These are phyloP conservation scores for Komagataella ulmi DNA, from an alignment of 805 yeast genomes.

Conservation along the genomic window DNA sequence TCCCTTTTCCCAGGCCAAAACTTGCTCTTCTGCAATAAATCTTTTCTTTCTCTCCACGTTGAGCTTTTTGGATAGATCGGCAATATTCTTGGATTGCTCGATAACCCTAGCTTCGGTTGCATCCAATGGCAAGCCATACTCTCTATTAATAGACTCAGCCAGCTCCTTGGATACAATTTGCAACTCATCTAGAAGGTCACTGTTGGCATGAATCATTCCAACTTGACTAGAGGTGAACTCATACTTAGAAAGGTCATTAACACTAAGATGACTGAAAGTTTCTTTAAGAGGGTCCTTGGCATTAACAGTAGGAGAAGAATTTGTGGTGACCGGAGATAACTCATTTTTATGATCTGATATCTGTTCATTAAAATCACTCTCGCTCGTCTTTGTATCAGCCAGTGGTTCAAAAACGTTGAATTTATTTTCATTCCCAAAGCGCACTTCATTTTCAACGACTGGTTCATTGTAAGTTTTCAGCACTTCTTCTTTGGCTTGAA, in stretches of 20 bases:
- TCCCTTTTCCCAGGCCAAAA: constrained; percentile 40
- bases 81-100: constrained; percentile 27
- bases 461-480: background rate
- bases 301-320: constrained; percentile 1
- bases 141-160: constrained; percentile 61
- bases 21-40: constrained; percentile 60
- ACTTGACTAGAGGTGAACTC: constrained; percentile 46
- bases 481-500: background rate
- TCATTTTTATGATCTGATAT: background rate
- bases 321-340: background rate
- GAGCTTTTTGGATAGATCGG: constrained; percentile 40
- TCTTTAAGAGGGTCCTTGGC: background rate
- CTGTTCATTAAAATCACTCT: background rate
- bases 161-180: constrained; percentile 59
- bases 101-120: constrained; percentile 13
- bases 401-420: background rate
- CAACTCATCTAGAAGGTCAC: constrained; percentile 45
- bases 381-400: background rate
- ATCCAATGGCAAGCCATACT: constrained; percentile 39
- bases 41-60: constrained; percentile 54
- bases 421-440: background rate
- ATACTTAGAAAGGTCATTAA: background rate
- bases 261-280: background rate
- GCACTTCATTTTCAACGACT: background rate
- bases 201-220: constrained; percentile 46